Percentiles rank a stretch among this genome's conserved stretches.
Evolutionary conservation across 805 yeast genomes (phyloP).

Genomic region (Kazachstania psychrophila): DNA sequence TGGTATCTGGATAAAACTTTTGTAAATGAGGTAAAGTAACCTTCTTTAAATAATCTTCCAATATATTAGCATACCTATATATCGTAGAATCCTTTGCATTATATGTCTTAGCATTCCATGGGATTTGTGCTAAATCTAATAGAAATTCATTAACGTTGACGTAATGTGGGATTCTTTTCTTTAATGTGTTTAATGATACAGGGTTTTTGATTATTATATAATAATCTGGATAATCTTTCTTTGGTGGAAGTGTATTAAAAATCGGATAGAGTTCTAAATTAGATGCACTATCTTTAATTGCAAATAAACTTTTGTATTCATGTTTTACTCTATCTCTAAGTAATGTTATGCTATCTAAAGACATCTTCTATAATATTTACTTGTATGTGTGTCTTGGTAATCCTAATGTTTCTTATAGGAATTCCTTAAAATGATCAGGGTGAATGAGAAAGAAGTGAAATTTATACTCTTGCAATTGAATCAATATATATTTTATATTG

Average conservation of each 20-base stretch:
- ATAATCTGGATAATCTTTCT: constrained; percentile 63
- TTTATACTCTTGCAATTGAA: too few species aligned
- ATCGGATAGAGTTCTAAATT: constrained; percentile 25
- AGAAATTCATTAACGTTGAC: constrained; percentile 57
- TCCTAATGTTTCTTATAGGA: too few species aligned
- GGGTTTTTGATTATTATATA: constrained; percentile 72
- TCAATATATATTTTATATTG: too few species aligned
- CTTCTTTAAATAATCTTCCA: constrained; percentile 35
- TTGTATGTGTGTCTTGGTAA: too few species aligned
- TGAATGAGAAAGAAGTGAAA: too few species aligned
- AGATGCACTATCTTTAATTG: constrained; percentile 19
- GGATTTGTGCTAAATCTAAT: constrained; percentile 69
- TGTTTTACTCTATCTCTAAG: constrained; percentile 4
- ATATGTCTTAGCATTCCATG: constrained; percentile 84
- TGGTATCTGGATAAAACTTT: constrained; percentile 27
- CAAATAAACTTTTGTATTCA: constrained; percentile 19
- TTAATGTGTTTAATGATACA: constrained; percentile 68
- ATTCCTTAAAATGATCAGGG: too few species aligned
- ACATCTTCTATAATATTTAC: too few species aligned
- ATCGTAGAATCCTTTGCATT: constrained; percentile 62
- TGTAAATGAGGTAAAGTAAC: constrained; percentile 30
- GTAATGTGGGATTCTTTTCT: constrained; percentile 51
- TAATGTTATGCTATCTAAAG: not conserved
- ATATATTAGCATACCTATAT: constrained; percentile 53
- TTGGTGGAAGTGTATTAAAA: constrained; percentile 46